Percentiles rank a stretch among this genome's conserved stretches.
These are phyloP conservation scores for Diaporthe caulivora DNA, from an alignment of 2,329 filamentous ascomycete species.

Conservation along the genomic window DNA sequence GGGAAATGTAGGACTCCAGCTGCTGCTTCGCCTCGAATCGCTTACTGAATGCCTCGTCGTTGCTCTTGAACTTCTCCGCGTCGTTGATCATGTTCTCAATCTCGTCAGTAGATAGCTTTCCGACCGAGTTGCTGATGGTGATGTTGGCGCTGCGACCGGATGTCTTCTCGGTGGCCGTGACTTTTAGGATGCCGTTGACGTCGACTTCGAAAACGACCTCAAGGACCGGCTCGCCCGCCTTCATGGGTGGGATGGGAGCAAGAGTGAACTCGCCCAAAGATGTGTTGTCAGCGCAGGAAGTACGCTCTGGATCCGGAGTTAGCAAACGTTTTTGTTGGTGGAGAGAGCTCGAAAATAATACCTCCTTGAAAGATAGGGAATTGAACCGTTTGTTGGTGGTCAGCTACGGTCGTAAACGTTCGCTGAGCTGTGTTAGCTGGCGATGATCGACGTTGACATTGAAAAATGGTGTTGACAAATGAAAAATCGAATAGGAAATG, in stretches of 20 bases:
- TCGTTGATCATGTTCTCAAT: conserved; percentile 99
- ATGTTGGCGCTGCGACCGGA: conserved; percentile 99
- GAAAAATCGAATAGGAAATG: neutral
- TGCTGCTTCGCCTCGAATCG: conserved; percentile 99
- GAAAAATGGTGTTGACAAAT: neutral
- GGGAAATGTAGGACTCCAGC: conserved; percentile 98
- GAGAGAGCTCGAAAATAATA: too few relatives aligned
- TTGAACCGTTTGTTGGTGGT: conserved; percentile 84
- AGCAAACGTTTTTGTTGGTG: too few relatives aligned
- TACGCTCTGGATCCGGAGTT: too few relatives aligned
- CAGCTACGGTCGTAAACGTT: conserved; percentile 89
- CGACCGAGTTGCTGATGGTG: conserved; percentile 99
- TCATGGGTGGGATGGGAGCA: conserved; percentile 87
- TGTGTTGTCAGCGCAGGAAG: conserved; percentile 92
- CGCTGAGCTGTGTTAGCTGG: conserved; percentile 42
- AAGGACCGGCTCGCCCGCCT: conserved; percentile 94
- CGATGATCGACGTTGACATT: neutral
- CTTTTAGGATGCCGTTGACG: conserved; percentile 99
- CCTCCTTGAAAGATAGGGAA: conserved; percentile 85
- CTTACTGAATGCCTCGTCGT: conserved; percentile 99
- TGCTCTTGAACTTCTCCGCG: conserved; percentile 98
- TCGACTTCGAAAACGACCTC: conserved; percentile 99
- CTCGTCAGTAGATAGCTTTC: conserved; percentile 93
- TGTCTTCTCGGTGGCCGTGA: conserved; percentile 98
- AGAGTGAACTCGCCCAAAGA: conserved; percentile 97